Evolutionary conservation across 2,329 filamentous ascomycete genomes (phyloP), one percentile per base, ranked within the genome.

Genomic region (Ophiosphaerella herpotricha): DNA sequence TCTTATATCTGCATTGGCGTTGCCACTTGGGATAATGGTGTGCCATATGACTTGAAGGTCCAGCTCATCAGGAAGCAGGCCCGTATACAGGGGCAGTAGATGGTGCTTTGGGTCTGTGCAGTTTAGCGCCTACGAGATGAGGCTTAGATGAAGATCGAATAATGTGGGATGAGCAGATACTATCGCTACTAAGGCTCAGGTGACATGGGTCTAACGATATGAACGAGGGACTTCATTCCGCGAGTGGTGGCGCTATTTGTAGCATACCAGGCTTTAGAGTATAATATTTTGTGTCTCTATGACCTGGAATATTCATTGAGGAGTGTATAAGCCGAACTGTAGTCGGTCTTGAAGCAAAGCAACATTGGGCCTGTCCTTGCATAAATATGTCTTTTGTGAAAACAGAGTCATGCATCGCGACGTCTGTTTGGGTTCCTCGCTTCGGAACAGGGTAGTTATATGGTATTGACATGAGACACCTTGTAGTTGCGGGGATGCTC

Each of bases 61-160:
- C 46, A 26, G 42, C 33, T 61, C 60, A 68, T 70, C 59, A 67
- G 68, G 68, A 71, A 70, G 52, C 55, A 73, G 70, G 68, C 66
- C 70, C 70, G 70, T 57, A 57, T 61, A 60, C 57, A 58, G 65
- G 64, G 64, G 50, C 37, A 47, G 58, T 53, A 55, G 46, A 63
- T 64, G 62, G 54, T 60, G 44, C 57, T 49, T 54, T 49, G 48
- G 59, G 63, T 61, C 65, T 63, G 63, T 68, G 67, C 62, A 54
- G 49, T 50, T 57, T 49, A 55, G 55, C 57, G 53, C 52, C 54
- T 52, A 46, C 43, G 58, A 61, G 54, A 63, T 63, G 66, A 70
- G 61, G 63, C 64, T 66, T 67, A 65, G 53, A 68, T 67, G 58
- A 64, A 54, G 40, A 38, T 61, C 52, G 48, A 60, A 61, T 64